Base-by-base conservation (phyloP, 805 yeast species). In the Hanseniaspora hatyaiensis region DNA sequence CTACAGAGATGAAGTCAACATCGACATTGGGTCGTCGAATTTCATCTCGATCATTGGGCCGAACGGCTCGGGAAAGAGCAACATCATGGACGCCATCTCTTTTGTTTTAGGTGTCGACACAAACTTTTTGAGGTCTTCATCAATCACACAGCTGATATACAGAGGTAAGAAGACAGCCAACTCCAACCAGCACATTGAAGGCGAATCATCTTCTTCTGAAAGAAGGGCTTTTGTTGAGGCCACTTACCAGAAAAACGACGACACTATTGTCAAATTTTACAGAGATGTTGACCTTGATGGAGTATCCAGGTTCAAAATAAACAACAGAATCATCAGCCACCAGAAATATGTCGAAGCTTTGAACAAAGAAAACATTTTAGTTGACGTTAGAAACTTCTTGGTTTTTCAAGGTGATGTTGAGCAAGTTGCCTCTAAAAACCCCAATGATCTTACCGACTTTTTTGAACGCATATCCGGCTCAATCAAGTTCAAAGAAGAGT, bases 371-470 rank as follows among this genome's bases (percentile, higher is more conserved):
- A 84, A 85, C 57, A 86, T 89, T 48, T 65, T 88, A 51, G 82
- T 87, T 54, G 85, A 82, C 59, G 96, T 96, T 1, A 74, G 85
- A 59, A 92, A 92, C 61, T 89, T 89, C 57, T 66, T 92, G 51
- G 97, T 92, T 6, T 87, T 89, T 59, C 98, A 92, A 67, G 97
- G 98, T 51, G 97, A 89, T 59, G 94, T 92, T 43, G 97, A 89
- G 61, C 82, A 79, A 55, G 78, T 92, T 34, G 97, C 97, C 0
- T 73, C 94, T 0, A 94, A 88, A 60, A 77, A 89, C 0, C 77
- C 96, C 0, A 62, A 64, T 20, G 94, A 86, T 32, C 69, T 92
- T 51, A 76, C 94, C 1, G 70, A 66, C 37, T 63, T 88, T 52
- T 67, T 92, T 47, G 98, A 92, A 63, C 77, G 77, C 13, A 77